Conservation (phyloP, 2,329 filamentous ascomycete genomes). For the Dissoconium aciculare region DNA sequence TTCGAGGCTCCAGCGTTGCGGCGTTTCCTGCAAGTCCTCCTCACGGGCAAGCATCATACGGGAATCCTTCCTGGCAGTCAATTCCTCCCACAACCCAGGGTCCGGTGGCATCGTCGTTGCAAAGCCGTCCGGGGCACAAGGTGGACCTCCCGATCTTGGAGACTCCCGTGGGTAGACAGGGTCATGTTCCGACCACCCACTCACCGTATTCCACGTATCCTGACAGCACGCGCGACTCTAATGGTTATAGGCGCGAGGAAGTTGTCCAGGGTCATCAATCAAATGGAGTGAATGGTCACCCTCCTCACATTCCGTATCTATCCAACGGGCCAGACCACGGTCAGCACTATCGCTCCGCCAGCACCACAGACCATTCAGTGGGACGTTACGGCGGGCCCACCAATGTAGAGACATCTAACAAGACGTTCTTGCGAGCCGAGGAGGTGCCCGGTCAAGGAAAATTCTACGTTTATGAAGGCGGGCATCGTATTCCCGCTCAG, state of each 20-base stretch:
- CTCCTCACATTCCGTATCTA: constrained; percentile 16
- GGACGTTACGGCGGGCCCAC: constrained; percentile 9
- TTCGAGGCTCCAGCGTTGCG: too few relatives aligned
- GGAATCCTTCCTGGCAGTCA: constrained; percentile 10
- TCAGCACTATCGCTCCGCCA: constrained; percentile 11
- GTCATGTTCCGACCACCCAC: constrained; percentile 7
- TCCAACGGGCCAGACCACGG: constrained; percentile 11
- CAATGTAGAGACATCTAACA: constrained; percentile 16
- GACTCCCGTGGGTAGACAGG: constrained; percentile 16
- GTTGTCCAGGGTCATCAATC: constrained; percentile 13
- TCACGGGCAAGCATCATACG: constrained; percentile 10
- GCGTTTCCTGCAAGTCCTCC: constrained; percentile 7
- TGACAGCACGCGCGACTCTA: constrained; percentile 13
- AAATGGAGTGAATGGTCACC: constrained; percentile 14
- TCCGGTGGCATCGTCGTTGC: constrained; percentile 9
- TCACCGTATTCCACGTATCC: constrained; percentile 15
- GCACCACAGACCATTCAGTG: constrained; percentile 9
- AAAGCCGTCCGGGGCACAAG: constrained; percentile 8
- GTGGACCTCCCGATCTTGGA: constrained; percentile 19
- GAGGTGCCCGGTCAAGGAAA: constrained; percentile 19
- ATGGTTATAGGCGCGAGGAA: constrained; percentile 11
- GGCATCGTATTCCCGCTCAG: constrained; percentile 19
- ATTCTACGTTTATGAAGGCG: constrained; percentile 22
- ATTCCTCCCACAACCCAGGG: constrained; percentile 13
- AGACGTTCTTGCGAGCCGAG: constrained; percentile 20